Evolutionary conservation across 169 alveolate species (phyloP).

Genomic region (Plasmodium falciparum): DNA sequence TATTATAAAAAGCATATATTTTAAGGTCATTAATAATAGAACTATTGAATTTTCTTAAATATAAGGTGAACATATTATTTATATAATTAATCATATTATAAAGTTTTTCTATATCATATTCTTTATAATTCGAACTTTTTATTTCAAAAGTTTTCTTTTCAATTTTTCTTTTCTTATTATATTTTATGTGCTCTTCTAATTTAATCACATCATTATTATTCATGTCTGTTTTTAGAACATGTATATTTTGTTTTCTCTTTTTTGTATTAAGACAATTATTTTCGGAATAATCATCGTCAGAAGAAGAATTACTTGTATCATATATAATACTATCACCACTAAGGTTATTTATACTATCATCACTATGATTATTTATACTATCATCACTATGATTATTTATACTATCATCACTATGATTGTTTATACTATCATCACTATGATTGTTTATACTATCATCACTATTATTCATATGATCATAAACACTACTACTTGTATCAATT

Average conservation of each 20-base stretch:
- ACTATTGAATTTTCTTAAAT: constrained; percentile 21
- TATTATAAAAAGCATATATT: constrained; percentile 44
- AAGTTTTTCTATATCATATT: background rate
- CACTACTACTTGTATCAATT: background rate
- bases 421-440: background rate
- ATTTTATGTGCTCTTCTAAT: background rate
- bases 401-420: background rate
- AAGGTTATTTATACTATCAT: too few species aligned
- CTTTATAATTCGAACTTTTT: background rate
- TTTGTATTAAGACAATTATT: background rate
- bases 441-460: background rate
- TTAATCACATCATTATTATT: background rate
- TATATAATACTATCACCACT: too few species aligned
- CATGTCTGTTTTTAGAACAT: background rate
- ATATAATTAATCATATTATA: constrained; percentile 13
- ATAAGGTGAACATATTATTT: constrained; percentile 41
- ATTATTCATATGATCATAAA: background rate
- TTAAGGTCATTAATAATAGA: constrained; percentile 18
- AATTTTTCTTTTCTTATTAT: constrained; percentile 14
- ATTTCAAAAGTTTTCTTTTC: background rate
- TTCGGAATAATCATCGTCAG: background rate
- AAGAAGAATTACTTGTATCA: too few species aligned
- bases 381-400: too few species aligned
- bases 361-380: too few species aligned
- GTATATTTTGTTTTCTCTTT: constrained; percentile 1